Percentiles rank a stretch among this genome's conserved stretches.
Evolutionary conservation across 768 basidiomycete genomes (phyloP).

Genomic region (Rhodocollybia butyracea): DNA sequence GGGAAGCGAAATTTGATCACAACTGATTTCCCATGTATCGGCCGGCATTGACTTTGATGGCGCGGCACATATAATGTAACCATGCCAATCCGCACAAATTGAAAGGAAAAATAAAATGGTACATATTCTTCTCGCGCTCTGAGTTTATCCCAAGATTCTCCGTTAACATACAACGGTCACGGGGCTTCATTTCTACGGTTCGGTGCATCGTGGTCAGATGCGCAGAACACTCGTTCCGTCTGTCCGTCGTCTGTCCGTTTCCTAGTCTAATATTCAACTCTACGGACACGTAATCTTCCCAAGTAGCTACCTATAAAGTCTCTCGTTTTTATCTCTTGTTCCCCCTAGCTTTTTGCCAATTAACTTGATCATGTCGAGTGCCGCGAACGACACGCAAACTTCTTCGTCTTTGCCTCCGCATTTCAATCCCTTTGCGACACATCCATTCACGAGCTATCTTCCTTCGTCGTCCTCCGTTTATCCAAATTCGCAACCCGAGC

Average conservation of each 20-base stretch:
- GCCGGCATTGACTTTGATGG: neutral
- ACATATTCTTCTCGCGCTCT: neutral
- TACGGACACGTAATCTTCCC: neutral
- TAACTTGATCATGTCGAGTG: neutral
- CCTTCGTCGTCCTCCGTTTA: neutral
- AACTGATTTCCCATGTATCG: constrained; percentile 3
- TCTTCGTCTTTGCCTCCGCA: constrained; percentile 4
- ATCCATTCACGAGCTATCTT: constrained; percentile 9
- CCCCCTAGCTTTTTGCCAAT: neutral
- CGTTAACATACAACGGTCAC: neutral
- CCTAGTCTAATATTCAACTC: neutral
- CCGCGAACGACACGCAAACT: neutral
- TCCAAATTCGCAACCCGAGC: neutral
- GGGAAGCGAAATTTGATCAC: neutral
- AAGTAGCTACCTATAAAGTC: neutral
- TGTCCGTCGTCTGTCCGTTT: neutral
- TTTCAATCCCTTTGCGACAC: constrained; percentile 7
- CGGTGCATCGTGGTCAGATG: neutral
- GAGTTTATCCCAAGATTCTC: neutral
- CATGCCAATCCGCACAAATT: neutral
- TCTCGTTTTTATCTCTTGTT: neutral
- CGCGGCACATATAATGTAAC: neutral
- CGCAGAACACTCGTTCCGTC: no score
- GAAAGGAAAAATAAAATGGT: neutral
- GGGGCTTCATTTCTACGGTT: neutral